phyloP scores from a whole-genome alignment of 2,329 filamentous ascomycete species.

The Stagonosporopsis vannaccii region DNA sequence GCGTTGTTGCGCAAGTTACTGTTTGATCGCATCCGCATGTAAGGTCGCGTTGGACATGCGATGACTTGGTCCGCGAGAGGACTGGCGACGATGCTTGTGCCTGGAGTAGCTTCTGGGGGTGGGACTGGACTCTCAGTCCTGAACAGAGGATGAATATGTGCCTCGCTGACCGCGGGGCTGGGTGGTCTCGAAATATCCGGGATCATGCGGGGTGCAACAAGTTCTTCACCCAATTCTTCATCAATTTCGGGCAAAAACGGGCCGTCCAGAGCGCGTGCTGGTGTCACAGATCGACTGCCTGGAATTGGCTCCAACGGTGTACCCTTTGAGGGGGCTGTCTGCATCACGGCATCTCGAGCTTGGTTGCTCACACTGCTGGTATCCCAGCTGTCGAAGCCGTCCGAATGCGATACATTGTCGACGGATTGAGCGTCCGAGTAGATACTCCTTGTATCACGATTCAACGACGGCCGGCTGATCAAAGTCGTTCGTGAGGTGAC shows the following conservation, averaged over 20 bases:
- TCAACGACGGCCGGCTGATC: slow-evolving; percentile 42
- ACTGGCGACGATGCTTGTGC: slow-evolving; percentile 74
- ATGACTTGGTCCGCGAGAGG: slow-evolving; percentile 73
- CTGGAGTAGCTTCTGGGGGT: slow-evolving; percentile 68
- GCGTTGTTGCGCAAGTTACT: slow-evolving; percentile 32
- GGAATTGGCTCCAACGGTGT: slow-evolving; percentile 75
- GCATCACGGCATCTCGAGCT: slow-evolving; percentile 59
- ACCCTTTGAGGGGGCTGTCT: slow-evolving; percentile 49
- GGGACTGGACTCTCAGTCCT: slow-evolving; percentile 74
- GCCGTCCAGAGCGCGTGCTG: slow-evolving; percentile 65
- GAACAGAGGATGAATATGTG: slow-evolving; percentile 81
- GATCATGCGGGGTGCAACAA: slow-evolving; percentile 46
- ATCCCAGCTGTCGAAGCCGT: slow-evolving; percentile 79
- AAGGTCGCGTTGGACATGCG: slow-evolving; percentile 43
- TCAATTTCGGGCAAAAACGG: slow-evolving; percentile 48
- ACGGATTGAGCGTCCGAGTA: slow-evolving; percentile 46
- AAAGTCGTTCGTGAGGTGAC: slow-evolving; percentile 48
- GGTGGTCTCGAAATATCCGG: slow-evolving; percentile 46
- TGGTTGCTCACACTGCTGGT: slow-evolving; percentile 71
- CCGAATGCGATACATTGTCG: slow-evolving; percentile 52
- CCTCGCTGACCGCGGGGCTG: slow-evolving; percentile 60
- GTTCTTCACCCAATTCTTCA: slow-evolving; percentile 25
- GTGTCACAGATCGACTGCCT: slow-evolving; percentile 70
- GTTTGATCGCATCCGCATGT: slow-evolving; percentile 49
- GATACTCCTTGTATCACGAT: slow-evolving; percentile 42